Conservation (phyloP, 2,329 filamentous ascomycete species). For the Hypocrella siamensis region DNA sequence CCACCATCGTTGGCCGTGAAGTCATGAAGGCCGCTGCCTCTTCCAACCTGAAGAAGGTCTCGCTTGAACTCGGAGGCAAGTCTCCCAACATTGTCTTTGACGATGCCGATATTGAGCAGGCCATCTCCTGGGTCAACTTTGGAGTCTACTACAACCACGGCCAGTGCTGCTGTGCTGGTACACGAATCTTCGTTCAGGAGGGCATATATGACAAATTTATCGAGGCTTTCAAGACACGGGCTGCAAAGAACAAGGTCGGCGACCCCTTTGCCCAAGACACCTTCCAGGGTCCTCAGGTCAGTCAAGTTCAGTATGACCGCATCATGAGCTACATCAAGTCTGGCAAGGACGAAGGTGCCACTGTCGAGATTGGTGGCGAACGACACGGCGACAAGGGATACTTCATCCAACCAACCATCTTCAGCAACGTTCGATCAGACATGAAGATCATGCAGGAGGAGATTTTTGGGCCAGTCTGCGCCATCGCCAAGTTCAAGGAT, state of each 20-base stretch:
- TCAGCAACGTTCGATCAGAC: slow-evolving; percentile 62
- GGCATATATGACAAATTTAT: slow-evolving; percentile 80
- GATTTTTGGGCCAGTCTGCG: slow-evolving; percentile 80
- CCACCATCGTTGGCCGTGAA: slow-evolving; percentile 53
- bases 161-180: slow-evolving; percentile 59
- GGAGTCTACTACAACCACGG: slow-evolving; percentile 52
- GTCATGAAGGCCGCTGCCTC: slow-evolving; percentile 70
- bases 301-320: slow-evolving; percentile 71
- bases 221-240: slow-evolving; percentile 62
- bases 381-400: slow-evolving; percentile 61
- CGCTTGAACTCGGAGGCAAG: slow-evolving; percentile 67
- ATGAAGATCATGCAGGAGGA: slow-evolving; percentile 91
- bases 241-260: slow-evolving; percentile 60
- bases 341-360: slow-evolving; percentile 43
- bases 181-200: slow-evolving; percentile 75
- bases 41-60: slow-evolving; percentile 72
- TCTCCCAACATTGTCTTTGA: slow-evolving; percentile 68
- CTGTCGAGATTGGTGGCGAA: slow-evolving; percentile 37
- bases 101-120: slow-evolving; percentile 62
- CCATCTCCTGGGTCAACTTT: slow-evolving; percentile 65
- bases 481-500: slow-evolving; percentile 73
- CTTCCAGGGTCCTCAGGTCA: slow-evolving; percentile 82
- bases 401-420: slow-evolving; percentile 87
- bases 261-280: slow-evolving; percentile 66
- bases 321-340: slow-evolving; percentile 72